These are phyloP conservation scores for Phialocephala sp. DNA, from an alignment of 2,329 filamentous ascomycete genomes.

Conservation along the genomic window DNA sequence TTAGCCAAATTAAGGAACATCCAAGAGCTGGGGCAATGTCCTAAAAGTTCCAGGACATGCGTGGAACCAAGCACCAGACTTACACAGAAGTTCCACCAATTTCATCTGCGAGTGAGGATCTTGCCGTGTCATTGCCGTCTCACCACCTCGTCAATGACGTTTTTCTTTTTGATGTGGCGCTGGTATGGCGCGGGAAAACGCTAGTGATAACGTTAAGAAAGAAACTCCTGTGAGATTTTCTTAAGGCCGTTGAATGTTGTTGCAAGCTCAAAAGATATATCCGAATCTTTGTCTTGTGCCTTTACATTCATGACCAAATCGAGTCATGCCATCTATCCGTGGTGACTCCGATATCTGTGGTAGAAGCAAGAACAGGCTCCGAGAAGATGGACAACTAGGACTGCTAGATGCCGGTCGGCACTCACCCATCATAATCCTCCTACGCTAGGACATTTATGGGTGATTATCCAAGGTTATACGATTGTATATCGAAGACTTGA, in stretches of 20 bases:
- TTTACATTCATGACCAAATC: background rate
- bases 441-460: background rate
- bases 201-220: background rate
- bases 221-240: background rate
- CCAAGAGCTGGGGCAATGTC: background rate
- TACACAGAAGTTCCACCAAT: background rate
- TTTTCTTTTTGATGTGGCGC: background rate
- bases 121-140: constrained; percentile 8
- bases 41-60: background rate
- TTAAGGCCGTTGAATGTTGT: background rate
- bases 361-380: constrained; percentile 1
- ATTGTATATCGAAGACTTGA: constrained; percentile 1
- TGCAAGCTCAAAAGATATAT: background rate
- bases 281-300: background rate
- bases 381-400: background rate
- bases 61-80: background rate
- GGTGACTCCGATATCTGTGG: background rate
- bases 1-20: background rate
- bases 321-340: background rate
- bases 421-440: background rate
- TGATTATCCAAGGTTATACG: background rate
- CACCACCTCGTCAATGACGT: constrained; percentile 9
- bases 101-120: constrained; percentile 1
- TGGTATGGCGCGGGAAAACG: background rate
- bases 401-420: background rate